Evolutionary conservation across 2,329 filamentous ascomycete species (phyloP), one percentile per base, ranked within the genome.

Genomic region (Ophiocordyceps camponoti-saundersi): DNA sequence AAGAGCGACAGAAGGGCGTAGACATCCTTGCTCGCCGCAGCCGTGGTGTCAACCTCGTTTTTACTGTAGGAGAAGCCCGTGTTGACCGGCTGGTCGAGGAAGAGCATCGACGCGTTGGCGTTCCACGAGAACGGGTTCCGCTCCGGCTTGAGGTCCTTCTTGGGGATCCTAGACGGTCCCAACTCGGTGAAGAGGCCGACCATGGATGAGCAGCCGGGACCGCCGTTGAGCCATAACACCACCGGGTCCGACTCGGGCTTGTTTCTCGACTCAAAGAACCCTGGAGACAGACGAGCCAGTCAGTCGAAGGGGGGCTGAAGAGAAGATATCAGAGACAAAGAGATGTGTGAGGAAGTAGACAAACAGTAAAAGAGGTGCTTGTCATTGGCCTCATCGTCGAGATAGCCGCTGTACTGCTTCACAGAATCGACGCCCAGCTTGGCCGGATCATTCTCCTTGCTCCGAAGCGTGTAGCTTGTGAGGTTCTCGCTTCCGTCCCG

Each of bases 1-100:
- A 98, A 98, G 55, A 96, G 82, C 40, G 89, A 92, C 53, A 98
- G 73, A 52, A 96, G 82, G 53, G 90, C 90, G 61, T 22, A 42
- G 11, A 42, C 21, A 13, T 42, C 40, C 6, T 3, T 1, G n/a
- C 40, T 42, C 40, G 40, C 40, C 8, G 40, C 40, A 20, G 20
- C 21, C 8, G 40, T 42, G 3, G 40, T 22, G 15, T 42, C 15
- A 10, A 42, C 20, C 10, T 21, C 12, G 12, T 22, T n/a, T 2
- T 22, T 13, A 42, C 40, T 42, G 44, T 53, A 63, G 7, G 58
- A 61, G 49, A 56, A 65, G 13, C 62, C 63, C 7, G 55, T 52
- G 44, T 58, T 60, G 52, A 64, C 58, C 4, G 65, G 82, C 58
- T 85, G 74, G 53, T 85, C 80, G 53, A 85, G 75, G 60, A 81